A percentile compares a stretch with the other conserved stretches of the same genome.
phyloP scores from a whole-genome alignment of 371 early-diverging fungal species.

The Rhizopus stolonifer region DNA sequence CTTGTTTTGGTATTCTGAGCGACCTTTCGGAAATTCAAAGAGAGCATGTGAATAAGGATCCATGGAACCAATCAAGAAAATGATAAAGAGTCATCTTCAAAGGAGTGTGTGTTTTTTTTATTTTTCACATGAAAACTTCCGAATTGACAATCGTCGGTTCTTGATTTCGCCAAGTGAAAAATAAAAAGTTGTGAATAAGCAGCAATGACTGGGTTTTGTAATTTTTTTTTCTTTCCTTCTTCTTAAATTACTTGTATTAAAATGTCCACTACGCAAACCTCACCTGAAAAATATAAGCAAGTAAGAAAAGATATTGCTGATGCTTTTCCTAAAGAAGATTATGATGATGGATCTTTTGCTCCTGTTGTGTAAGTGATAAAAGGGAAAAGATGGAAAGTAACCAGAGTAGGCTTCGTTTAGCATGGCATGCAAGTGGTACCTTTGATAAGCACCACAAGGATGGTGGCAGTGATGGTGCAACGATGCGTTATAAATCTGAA shows the following conservation, averaged over 20 bases:
- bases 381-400: too few relatives aligned
- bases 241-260: conserved; percentile 21
- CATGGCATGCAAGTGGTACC: conserved; percentile 88
- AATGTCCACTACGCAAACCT: conserved; percentile 45
- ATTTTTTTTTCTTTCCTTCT: conserved; percentile 7
- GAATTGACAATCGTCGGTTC: neutral
- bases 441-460: conserved; percentile 65
- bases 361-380: conserved; percentile 71
- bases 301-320: conserved; percentile 61
- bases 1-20: neutral
- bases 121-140: neutral
- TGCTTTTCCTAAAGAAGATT: conserved; percentile 60
- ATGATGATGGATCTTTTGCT: conserved; percentile 84
- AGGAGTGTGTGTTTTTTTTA: too few relatives aligned
- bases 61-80: conserved; percentile 16
- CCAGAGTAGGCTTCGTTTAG: conserved; percentile 74
- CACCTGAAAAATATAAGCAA: conserved; percentile 47
- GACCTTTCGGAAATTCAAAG: neutral
- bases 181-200: conserved; percentile 25
- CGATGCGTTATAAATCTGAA: conserved; percentile 74
- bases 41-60: conserved; percentile 20
- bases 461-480: conserved; percentile 84
- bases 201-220: conserved; percentile 1
- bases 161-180: conserved; percentile 22
- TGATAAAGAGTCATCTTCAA: conserved; percentile 17